Evolutionary conservation across 148 eudicot species (phyloP), one percentile per base, ranked within the genome.

Genomic region (Diospyros kaki): DNA sequence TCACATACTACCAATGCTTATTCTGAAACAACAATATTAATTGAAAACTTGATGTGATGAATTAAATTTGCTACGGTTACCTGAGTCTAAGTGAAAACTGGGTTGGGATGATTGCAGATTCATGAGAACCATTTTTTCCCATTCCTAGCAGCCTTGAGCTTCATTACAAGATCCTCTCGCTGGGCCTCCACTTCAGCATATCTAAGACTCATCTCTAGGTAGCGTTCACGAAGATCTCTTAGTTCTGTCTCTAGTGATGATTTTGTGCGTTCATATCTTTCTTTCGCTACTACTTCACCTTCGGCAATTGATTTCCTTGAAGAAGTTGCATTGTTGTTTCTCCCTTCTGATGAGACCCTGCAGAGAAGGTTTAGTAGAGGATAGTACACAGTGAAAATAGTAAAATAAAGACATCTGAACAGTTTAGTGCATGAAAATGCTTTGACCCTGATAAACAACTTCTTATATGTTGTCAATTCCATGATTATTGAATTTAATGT

Each of bases 141-240:
- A 76, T 77, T 81, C 65, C 70, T 86, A 55, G 71, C 71, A 68
- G 89, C 71, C 77, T 84, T 94, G 64, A 94, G 91, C 83, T 91
- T 90, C 89, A 91, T 83, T 63, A 94, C 95, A 80, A 94, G 97
- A 79, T 90, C 93, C 86, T 88, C 97, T n/a, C 93, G 85, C 76
- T 90, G 85, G 51, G 87, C 91, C 76, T 91, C 98, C 41, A 90
- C 98, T 81, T 94, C 98, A 68, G 98, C 98, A 73, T 94, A 90
- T 68, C 85, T 86, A 75, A 94, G 88, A 75, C 98, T 94, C 91
- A 94, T 88, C 69, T 91, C 81, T 59, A 87, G 87, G 82, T 91
- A 94, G 50, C 87, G 86, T 59, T 94, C 97, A 54, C 89, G 92
- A 44, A 94, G 86, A 68, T 94, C 98, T 84, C 80, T 83, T 52